Percentiles rank a stretch among this genome's conserved stretches.
phyloP scores from a whole-genome alignment of 108 stramenopile genomes.

The Skeletonema costatum region DNA sequence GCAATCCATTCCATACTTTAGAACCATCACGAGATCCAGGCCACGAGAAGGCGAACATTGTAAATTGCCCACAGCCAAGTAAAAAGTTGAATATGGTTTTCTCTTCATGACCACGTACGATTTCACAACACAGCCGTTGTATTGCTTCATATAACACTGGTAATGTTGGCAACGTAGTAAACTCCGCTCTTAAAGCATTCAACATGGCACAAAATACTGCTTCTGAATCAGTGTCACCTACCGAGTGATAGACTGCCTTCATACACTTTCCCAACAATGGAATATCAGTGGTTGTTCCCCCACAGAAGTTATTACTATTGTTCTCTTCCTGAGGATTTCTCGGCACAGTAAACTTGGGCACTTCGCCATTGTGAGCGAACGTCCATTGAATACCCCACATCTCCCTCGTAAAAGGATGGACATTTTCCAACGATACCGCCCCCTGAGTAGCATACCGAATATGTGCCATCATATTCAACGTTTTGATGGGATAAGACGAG shows the following conservation, averaged over 20 bases:
- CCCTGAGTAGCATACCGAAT: slow-evolving; percentile 92
- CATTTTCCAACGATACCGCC: slow-evolving; percentile 77
- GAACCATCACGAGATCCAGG: slow-evolving; percentile 85
- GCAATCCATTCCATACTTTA: slow-evolving; percentile 86
- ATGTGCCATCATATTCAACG: slow-evolving; percentile 88
- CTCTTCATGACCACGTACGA: slow-evolving; percentile 59
- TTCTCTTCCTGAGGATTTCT: slow-evolving; percentile 28
- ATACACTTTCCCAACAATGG: slow-evolving; percentile 45
- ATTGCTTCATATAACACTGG: slow-evolving; percentile 79
- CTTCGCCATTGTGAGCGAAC: slow-evolving; percentile 94
- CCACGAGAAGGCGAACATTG: slow-evolving; percentile 84
- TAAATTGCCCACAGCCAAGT: slow-evolving; percentile 73
- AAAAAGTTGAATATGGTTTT: slow-evolving; percentile 90
- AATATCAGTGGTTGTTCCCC: not conserved
- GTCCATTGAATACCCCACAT: slow-evolving; percentile 83
- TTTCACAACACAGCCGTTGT: slow-evolving; percentile 65
- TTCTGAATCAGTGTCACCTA: slow-evolving; percentile 93
- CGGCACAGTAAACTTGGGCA: slow-evolving; percentile 62
- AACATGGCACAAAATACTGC: slow-evolving; percentile 91
- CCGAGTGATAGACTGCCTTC: slow-evolving; percentile 59
- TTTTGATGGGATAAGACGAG: slow-evolving; percentile 76
- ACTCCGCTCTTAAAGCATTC: slow-evolving; percentile 81
- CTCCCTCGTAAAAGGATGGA: slow-evolving; percentile 91
- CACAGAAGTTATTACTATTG: slow-evolving; percentile 11
- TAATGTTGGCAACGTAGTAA: slow-evolving; percentile 69